These are phyloP conservation scores for Aspergillus novofumigatus DNA, from an alignment of 2,329 filamentous ascomycete species.

Conservation along the genomic window DNA sequence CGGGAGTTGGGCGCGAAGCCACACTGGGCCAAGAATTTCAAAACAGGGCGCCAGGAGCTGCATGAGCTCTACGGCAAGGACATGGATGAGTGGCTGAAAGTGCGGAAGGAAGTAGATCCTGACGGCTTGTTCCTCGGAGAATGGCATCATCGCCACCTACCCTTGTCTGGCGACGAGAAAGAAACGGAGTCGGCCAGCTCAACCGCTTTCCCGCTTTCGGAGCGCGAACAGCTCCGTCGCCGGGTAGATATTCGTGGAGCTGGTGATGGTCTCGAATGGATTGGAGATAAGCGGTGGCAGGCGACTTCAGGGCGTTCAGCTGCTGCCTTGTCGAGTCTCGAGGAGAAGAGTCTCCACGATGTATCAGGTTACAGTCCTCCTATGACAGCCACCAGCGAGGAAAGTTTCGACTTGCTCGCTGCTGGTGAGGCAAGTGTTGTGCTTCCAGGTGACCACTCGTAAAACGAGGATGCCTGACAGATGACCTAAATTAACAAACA, in stretches of 20 bases:
- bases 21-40: slow-evolving; percentile 93
- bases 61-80: slow-evolving; percentile 65
- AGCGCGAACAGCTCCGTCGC: slow-evolving; percentile 38
- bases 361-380: slow-evolving; percentile 29
- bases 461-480: neutral
- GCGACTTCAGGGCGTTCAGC: slow-evolving; percentile 2
- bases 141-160: slow-evolving; percentile 74
- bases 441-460: slow-evolving; percentile 20
- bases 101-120: slow-evolving; percentile 69
- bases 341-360: slow-evolving; percentile 7
- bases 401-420: slow-evolving; percentile 45
- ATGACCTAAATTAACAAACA: slow-evolving; percentile 12
- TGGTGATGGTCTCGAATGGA: slow-evolving; percentile 41
- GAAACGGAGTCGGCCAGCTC: slow-evolving; percentile 9
- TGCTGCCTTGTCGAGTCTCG: slow-evolving; percentile 6
- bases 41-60: slow-evolving; percentile 55
- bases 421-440: slow-evolving; percentile 43
- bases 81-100: slow-evolving; percentile 61
- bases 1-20: slow-evolving; percentile 74
- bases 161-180: slow-evolving; percentile 29
- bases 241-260: slow-evolving; percentile 22
- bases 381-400: slow-evolving; percentile 42
- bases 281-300: slow-evolving; percentile 34
- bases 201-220: slow-evolving; percentile 36
- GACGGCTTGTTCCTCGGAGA: slow-evolving; percentile 85